phyloP scores from a whole-genome alignment of 768 basidiomycete species.

The Asterophora lycoperdoides region DNA sequence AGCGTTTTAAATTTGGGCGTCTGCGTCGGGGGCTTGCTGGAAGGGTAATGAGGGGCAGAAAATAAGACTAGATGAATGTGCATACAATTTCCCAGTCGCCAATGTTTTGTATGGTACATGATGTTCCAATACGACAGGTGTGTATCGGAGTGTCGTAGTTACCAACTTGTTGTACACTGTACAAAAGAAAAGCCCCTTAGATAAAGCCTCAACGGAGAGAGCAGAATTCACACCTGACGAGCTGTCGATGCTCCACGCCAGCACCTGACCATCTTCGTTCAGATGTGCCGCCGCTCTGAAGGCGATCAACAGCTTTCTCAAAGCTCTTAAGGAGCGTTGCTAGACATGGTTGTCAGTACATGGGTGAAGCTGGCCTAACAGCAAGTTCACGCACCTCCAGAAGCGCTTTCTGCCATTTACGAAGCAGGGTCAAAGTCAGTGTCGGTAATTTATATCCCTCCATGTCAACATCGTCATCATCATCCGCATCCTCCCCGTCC shows the following conservation, averaged over 20 bases:
- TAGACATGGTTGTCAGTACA: slow-evolving; percentile 24
- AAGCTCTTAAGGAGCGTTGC: slow-evolving; percentile 81
- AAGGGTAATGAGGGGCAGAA: slow-evolving; percentile 7
- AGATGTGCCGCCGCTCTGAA: slow-evolving; percentile 89
- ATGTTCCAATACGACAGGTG: slow-evolving; percentile 82
- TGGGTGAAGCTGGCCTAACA: not conserved
- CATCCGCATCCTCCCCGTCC: slow-evolving; percentile 36
- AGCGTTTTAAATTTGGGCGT: slow-evolving; percentile 78
- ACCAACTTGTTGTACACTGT: slow-evolving; percentile 94
- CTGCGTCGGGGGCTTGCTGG: slow-evolving; percentile 83
- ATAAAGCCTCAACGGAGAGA: not conserved
- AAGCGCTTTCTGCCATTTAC: slow-evolving; percentile 84
- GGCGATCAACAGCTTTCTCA: slow-evolving; percentile 81
- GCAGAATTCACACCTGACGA: slow-evolving; percentile 52
- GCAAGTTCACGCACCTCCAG: slow-evolving; percentile 52
- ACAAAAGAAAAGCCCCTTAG: slow-evolving; percentile 5
- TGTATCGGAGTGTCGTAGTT: slow-evolving; percentile 81
- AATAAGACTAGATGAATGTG: slow-evolving; percentile 10
- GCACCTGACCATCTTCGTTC: slow-evolving; percentile 76
- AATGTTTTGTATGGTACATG: slow-evolving; percentile 86
- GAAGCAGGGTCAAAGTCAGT: slow-evolving; percentile 66
- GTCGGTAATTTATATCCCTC: slow-evolving; percentile 49
- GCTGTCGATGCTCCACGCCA: slow-evolving; percentile 86
- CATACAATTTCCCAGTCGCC: slow-evolving; percentile 82
- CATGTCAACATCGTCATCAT: slow-evolving; percentile 46